Evolutionary conservation across 371 early-diverging fungal species (phyloP).

Genomic region (Conidiobolus coronatus): DNA sequence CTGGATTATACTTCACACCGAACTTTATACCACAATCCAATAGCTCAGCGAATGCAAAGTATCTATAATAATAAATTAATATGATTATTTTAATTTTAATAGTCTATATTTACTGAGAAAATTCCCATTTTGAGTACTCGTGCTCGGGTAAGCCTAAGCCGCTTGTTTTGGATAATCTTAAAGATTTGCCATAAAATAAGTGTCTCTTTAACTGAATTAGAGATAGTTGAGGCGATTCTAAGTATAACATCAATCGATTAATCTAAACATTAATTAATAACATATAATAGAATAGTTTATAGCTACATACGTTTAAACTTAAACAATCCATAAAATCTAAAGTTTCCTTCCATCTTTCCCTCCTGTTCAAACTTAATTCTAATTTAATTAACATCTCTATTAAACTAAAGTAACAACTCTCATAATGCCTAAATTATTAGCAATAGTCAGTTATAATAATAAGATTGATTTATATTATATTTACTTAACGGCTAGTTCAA

Average conservation of each 20-base stretch:
- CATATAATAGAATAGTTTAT: background rate
- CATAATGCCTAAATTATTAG: constrained; percentile 29
- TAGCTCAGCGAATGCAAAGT: constrained; percentile 50
- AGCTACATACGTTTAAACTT: constrained; percentile 30
- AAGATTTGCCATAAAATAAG: background rate
- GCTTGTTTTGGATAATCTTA: constrained; percentile 20
- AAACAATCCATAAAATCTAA: constrained; percentile 37
- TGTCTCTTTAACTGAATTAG: background rate
- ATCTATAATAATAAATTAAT: constrained; percentile 10
- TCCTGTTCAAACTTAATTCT: too few relatives aligned
- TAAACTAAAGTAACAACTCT: constrained; percentile 35
- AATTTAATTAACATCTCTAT: constrained; percentile 29
- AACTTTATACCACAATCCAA: constrained; percentile 39
- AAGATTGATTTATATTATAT: too few relatives aligned
- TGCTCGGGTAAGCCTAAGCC: constrained; percentile 35
- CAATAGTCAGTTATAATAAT: too few relatives aligned
- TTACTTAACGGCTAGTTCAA: constrained; percentile 42
- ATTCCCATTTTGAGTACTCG: constrained; percentile 68
- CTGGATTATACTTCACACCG: constrained; percentile 38
- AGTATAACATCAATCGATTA: background rate
- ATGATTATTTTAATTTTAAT: background rate
- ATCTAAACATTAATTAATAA: background rate
- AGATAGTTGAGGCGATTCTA: background rate
- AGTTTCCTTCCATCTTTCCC: constrained; percentile 34
- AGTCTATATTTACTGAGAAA: constrained; percentile 29